Evolutionary conservation across 129 eudicot genomes (phyloP), one percentile per base, ranked within the genome.

Genomic region (Kitagawia praeruptora): DNA sequence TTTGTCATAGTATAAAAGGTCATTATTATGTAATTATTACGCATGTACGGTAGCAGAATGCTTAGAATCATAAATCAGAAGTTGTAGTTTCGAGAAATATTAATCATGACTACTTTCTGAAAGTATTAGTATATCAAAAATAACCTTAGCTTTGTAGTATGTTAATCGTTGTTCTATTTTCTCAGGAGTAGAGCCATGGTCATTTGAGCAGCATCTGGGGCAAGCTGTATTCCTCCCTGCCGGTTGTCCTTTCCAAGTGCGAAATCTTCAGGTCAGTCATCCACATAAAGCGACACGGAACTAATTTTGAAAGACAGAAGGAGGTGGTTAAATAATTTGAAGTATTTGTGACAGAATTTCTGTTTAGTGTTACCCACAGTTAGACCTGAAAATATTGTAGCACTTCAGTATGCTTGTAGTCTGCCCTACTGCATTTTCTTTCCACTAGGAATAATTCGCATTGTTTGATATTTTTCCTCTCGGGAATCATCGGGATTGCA

Each of bases 241-340:
- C 84, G 99, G 99, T 75, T 92, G 98, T 77, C 99, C 99, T 83
- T 90, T 86, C 74, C 99, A 96, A 96, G 93, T 91, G 71, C 87
- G 98, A 80, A 89, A 92, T 83, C 91, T 92, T 85, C 97, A 90
- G 98, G 99, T 96, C 79, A 90, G 94, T 86, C 37, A 79, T 78
- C 42, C 16, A n/a, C 69, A 8, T 12, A 40, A 14, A 6, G 80
- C 28, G 53, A 28, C 53, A 54, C 48, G 15, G 34, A 74, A 75
- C 49, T 49, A 47, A 46, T 25, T 27, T 8, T 75, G 6, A 7
- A 73, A 61, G 34, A 21, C 53, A n/a, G 38, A 73, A 21, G 19
- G 31, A 11, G 5, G n/a, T 71, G 21, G 54, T 42, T n/a, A 15
- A 18, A 2, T n/a, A 44, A 6, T 42, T 42, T 73, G 13, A 25